Evolutionary conservation across 78 protist genomes (phyloP), one percentile per base, ranked within the genome.

Genomic region (Monosiga brevicollis): DNA sequence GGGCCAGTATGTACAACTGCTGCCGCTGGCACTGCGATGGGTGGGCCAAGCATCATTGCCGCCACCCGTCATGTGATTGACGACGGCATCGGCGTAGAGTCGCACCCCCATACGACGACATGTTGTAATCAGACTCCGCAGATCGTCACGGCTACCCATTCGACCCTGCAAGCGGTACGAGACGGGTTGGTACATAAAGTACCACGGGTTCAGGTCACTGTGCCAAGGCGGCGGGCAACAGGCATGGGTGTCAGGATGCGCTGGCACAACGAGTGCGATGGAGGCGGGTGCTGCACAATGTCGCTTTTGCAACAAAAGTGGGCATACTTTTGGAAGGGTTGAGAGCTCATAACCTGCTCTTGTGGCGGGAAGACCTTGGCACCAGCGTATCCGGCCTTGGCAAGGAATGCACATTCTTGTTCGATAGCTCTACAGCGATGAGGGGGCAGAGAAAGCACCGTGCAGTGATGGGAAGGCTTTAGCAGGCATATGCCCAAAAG

Each of bases 21-120:
- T n/a, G n/a, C 26, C 15, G 38, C 35, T 22, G 38, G 15, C 24
- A 25, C 35, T 36, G 42, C 81, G 81, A 25, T 78, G 81, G 15
- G 15, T 23, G 34, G 42, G 42, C 6, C 35, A 24, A 10, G 35
- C 2, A 35, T 92, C 95, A 41, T 92, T 92, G 3, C 95, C 95
- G 37, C 83, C 1, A 3, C 95, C 95, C 24, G 83, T 49, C 91
- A 90, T 87, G 86, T 92, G 95, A 62, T 92, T 89, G 74, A 92
- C 22, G 40, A 92, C 91, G 39, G 93, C 91, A 42, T 92, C 95
- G 71, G 87, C 86, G 54, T 85, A 88, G 54, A 88, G 78, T 23
- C 93, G 78, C 34, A 91, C 90, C 43, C 88, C 88, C 20, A 41
- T 22, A 10, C 11, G 1, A 15, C 92, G 79, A 84, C 92, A 90